Evolutionary conservation across 345 rosid species (phyloP).

Genomic region (Aquilaria malaccensis): DNA sequence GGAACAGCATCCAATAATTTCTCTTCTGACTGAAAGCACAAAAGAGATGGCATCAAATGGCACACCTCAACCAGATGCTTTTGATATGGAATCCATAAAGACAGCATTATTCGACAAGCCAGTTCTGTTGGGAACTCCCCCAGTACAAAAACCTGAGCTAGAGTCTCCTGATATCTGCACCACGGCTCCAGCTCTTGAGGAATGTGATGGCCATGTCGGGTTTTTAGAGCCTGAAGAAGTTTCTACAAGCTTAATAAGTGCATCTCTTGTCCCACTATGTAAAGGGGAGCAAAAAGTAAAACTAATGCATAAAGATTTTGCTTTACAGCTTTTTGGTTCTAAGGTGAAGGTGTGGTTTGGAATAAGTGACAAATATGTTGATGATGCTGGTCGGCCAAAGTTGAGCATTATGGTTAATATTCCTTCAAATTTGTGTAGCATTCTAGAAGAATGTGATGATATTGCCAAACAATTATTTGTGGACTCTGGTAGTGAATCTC

Average conservation of each 20-base stretch:
- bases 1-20: conserved; percentile 38
- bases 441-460: conserved; percentile 62
- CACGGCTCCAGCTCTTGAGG: conserved; percentile 26
- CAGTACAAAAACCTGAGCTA: conserved; percentile 41
- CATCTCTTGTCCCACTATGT: conserved; percentile 37
- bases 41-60: conserved; percentile 22
- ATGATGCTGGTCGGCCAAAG: conserved; percentile 50
- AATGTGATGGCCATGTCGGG: conserved; percentile 31
- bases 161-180: conserved; percentile 23
- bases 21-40: conserved; percentile 25
- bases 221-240: conserved; percentile 49
- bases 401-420: conserved; percentile 62
- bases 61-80: conserved; percentile 32
- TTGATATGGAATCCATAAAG: conserved; percentile 42
- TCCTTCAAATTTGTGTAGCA: conserved; percentile 37
- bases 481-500: conserved; percentile 57
- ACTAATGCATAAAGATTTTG: conserved; percentile 33
- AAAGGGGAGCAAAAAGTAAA: conserved; percentile 41
- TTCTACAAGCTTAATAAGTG: conserved; percentile 40
- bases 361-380: conserved; percentile 37
- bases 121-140: conserved; percentile 35
- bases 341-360: conserved; percentile 58
- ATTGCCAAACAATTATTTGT: conserved; percentile 28
- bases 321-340: conserved; percentile 54
- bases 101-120: conserved; percentile 30